Percentiles rank a stretch among this genome's conserved stretches.
phyloP scores from a whole-genome alignment of 768 basidiomycete genomes.

The Suillus subalutaceus region DNA sequence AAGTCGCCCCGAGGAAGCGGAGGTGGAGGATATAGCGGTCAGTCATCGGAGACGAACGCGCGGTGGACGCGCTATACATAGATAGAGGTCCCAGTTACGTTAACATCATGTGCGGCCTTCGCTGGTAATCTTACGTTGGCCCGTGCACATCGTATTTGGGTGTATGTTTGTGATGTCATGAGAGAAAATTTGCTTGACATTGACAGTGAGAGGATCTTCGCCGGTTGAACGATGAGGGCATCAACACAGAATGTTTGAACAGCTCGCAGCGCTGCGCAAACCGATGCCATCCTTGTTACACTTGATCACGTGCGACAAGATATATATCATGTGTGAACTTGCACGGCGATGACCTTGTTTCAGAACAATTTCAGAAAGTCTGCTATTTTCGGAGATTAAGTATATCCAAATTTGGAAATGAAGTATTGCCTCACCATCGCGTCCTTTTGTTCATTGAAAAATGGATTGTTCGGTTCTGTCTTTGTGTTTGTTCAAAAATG shows the following conservation, averaged over 20 bases:
- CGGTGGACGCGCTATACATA: constrained; percentile 4
- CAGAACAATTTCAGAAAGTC: not conserved
- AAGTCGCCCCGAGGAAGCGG: not conserved
- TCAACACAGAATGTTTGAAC: too few species aligned
- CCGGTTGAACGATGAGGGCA: too few species aligned
- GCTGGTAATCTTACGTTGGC: not conserved
- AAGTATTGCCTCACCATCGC: not conserved
- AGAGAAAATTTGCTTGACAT: too few species aligned
- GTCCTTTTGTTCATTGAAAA: not conserved
- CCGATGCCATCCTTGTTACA: too few species aligned
- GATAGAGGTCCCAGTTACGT: not conserved
- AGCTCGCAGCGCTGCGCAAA: too few species aligned
- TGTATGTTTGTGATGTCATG: not conserved
- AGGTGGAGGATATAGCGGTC: not conserved
- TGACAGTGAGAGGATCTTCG: too few species aligned
- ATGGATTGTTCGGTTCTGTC: not conserved
- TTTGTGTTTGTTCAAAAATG: not conserved
- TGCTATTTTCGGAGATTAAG: constrained; percentile 2
- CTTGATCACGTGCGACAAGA: too few species aligned
- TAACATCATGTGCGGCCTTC: not conserved
- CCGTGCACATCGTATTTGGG: not conserved
- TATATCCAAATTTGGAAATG: not conserved
- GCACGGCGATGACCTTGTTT: not conserved
- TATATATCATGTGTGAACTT: too few species aligned
- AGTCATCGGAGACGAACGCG: not conserved